phyloP scores from a whole-genome alignment of 176 grass and related monocot genomes.

The Triticum urartu region DNA sequence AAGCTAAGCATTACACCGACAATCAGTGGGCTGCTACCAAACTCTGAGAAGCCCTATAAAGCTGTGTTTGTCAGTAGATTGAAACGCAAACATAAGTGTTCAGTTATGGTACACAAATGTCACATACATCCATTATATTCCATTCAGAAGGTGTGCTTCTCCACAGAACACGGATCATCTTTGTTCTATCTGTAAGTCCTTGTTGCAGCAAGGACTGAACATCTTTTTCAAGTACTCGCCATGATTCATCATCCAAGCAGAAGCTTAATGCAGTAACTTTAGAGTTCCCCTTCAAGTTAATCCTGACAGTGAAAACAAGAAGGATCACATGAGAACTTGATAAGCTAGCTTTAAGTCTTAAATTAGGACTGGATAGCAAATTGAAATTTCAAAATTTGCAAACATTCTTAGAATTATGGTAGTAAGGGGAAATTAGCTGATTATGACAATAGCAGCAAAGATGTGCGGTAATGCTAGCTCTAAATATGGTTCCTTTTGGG shows the following conservation, averaged over 20 bases:
- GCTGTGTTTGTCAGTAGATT: slow-evolving; percentile 24
- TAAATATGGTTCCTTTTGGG: not conserved
- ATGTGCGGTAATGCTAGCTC: not conserved
- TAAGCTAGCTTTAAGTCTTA: slow-evolving; percentile 11
- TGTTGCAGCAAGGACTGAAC: slow-evolving; percentile 62
- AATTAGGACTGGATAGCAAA: not conserved
- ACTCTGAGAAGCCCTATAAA: slow-evolving; percentile 84
- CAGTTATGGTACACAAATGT: not conserved
- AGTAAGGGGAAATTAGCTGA: slow-evolving; percentile 18
- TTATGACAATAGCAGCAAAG: not conserved
- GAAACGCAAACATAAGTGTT: slow-evolving; percentile 13
- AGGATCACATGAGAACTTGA: slow-evolving; percentile 19
- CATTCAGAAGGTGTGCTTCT: slow-evolving; percentile 87
- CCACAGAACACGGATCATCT: slow-evolving; percentile 75
- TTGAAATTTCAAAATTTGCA: not conserved
- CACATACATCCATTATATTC: slow-evolving; percentile 83
- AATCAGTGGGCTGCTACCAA: slow-evolving; percentile 61
- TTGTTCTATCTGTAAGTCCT: slow-evolving; percentile 93
- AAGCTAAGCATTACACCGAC: slow-evolving; percentile 70
- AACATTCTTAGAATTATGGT: slow-evolving; percentile 19
- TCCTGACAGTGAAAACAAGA: slow-evolving; percentile 52
- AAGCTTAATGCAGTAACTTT: slow-evolving; percentile 51
- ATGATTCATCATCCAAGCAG: slow-evolving; percentile 86
- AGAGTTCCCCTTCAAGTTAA: slow-evolving; percentile 78
- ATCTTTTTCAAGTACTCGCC: slow-evolving; percentile 72